A percentile compares a stretch with the other conserved stretches of the same genome.
Conservation (phyloP, 805 yeast species). For the Jamesozyma spencerorum region DNA sequence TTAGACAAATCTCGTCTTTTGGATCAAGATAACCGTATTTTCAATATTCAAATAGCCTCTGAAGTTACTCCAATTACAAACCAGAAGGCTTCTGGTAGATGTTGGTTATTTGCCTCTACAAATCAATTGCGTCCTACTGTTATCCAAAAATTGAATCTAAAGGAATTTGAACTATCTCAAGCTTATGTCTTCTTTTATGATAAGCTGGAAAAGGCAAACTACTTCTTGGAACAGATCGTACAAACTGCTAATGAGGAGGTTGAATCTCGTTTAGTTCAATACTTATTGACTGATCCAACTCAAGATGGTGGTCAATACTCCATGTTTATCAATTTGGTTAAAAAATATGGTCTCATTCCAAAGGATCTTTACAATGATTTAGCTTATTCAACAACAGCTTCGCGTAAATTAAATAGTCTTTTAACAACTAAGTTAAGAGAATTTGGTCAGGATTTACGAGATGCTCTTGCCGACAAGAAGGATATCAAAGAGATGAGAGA, state of each 20-base stretch:
- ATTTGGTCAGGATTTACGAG: constrained; percentile 62
- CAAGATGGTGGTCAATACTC: constrained; percentile 85
- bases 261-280: constrained; percentile 63
- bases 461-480: constrained; percentile 28
- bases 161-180: constrained; percentile 67
- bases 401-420: constrained; percentile 46
- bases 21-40: constrained; percentile 19
- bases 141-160: constrained; percentile 52
- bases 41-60: constrained; percentile 31
- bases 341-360: constrained; percentile 78
- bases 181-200: constrained; percentile 76
- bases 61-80: constrained; percentile 48
- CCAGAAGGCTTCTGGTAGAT: constrained; percentile 70
- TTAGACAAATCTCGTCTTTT: constrained; percentile 20
- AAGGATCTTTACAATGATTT: constrained; percentile 64
- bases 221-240: constrained; percentile 64
- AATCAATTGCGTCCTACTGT: constrained; percentile 60
- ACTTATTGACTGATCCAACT: constrained; percentile 55
- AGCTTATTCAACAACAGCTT: constrained; percentile 43
- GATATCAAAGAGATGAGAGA: constrained; percentile 36
- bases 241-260: constrained; percentile 59
- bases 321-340: constrained; percentile 67
- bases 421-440: constrained; percentile 67
- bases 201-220: constrained; percentile 77
- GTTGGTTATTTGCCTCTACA: constrained; percentile 84